These are phyloP conservation scores for Ceriops decandra DNA, from an alignment of 345 rosid genomes.

Conservation along the genomic window DNA sequence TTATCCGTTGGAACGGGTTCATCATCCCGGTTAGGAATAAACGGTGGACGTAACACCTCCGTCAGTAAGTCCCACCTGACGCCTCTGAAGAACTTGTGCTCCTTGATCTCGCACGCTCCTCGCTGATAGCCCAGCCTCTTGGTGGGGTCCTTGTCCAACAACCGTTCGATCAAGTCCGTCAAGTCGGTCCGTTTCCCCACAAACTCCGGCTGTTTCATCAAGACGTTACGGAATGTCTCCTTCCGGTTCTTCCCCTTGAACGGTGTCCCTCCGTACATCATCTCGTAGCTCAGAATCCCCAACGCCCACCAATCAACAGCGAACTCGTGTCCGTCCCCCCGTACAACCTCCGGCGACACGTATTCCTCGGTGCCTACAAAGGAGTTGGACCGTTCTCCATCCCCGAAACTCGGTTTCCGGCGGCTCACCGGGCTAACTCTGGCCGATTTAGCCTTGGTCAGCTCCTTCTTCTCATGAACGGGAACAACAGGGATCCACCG, in stretches of 20 bases:
- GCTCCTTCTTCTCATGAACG: slow-evolving; percentile 18
- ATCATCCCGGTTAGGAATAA: slow-evolving; percentile 61
- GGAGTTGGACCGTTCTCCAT: slow-evolving; percentile 70
- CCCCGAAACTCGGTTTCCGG: slow-evolving; percentile 48
- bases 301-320: slow-evolving; percentile 99
- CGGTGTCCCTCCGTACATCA: slow-evolving; percentile 82
- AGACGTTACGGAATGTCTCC: slow-evolving; percentile 73
- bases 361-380: slow-evolving; percentile 96
- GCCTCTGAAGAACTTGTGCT: slow-evolving; percentile 65
- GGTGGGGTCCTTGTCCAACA: slow-evolving; percentile 67
- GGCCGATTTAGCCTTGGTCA: slow-evolving; percentile 66
- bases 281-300: slow-evolving; percentile 73
- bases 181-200: slow-evolving; percentile 54
- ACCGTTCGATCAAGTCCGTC: slow-evolving; percentile 61
- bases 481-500: slow-evolving; percentile 38
- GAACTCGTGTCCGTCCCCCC: slow-evolving; percentile 86
- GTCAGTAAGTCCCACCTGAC: slow-evolving; percentile 71
- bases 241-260: slow-evolving; percentile 72
- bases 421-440: slow-evolving; percentile 83
- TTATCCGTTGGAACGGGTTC: slow-evolving; percentile 14
- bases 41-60: slow-evolving; percentile 78
- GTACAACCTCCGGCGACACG: slow-evolving; percentile 83
- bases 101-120: slow-evolving; percentile 79
- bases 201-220: slow-evolving; percentile 56
- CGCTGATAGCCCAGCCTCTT: slow-evolving; percentile 58